These are phyloP conservation scores for Gyrodon lividus DNA, from an alignment of 768 basidiomycete species.

Conservation along the genomic window DNA sequence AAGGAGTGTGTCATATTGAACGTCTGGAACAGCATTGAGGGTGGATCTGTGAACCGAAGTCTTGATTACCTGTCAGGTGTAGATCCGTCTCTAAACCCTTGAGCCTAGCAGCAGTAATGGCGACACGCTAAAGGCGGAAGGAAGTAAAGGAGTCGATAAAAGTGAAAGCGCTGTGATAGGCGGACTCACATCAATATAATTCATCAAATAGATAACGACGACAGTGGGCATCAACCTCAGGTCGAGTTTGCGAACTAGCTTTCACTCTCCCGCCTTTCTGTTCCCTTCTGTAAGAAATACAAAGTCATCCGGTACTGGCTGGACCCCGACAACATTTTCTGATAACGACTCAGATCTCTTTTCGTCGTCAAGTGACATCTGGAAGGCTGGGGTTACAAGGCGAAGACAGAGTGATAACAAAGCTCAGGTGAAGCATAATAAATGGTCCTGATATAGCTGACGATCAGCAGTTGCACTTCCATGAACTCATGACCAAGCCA, in stretches of 20 bases:
- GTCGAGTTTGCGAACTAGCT: conserved; percentile 28
- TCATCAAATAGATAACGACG: conserved; percentile 24
- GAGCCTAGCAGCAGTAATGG: conserved; percentile 38
- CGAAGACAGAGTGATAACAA: not conserved
- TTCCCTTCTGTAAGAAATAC: conserved; percentile 8
- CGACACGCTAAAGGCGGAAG: conserved; percentile 31
- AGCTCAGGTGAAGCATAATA: not conserved
- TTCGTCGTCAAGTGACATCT: conserved; percentile 8
- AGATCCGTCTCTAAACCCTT: conserved; percentile 42
- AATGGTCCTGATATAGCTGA: conserved; percentile 2
- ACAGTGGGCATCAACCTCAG: conserved; percentile 28
- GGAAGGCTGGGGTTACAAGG: not conserved
- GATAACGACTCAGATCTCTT: conserved; percentile 10
- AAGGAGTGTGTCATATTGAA: conserved; percentile 52
- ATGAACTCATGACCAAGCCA: not conserved
- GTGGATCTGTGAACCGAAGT: not conserved
- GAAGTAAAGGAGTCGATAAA: not conserved
- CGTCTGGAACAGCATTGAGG: conserved; percentile 31
- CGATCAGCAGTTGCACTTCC: not conserved
- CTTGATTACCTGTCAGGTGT: conserved; percentile 26
- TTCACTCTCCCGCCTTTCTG: conserved; percentile 20
- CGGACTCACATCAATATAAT: conserved; percentile 25
- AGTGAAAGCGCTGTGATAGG: not conserved
- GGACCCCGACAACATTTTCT: conserved; percentile 3
- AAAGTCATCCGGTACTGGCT: conserved; percentile 7